Evolutionary conservation across 371 early-diverging fungal species (phyloP).

Genomic region (Mucor plumbeus): DNA sequence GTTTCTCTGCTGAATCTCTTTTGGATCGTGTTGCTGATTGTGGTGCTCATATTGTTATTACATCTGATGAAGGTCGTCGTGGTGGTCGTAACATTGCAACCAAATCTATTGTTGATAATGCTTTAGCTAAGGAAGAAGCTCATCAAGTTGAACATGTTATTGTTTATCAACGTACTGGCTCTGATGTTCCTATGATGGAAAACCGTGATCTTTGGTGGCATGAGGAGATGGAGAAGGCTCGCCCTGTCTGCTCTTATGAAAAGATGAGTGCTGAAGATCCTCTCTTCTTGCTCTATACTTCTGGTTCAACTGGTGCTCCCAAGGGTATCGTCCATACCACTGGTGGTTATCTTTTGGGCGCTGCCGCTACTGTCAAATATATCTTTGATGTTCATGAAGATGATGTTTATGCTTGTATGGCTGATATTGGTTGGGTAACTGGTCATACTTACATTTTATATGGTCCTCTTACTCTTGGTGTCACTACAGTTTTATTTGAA

Average conservation of each 20-base stretch:
- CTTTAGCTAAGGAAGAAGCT: slow-evolving; percentile 63
- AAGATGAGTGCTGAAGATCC: slow-evolving; percentile 92
- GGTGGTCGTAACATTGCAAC: slow-evolving; percentile 90
- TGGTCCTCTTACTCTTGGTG: slow-evolving; percentile 90
- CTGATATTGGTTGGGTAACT: slow-evolving; percentile 85
- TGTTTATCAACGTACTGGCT: slow-evolving; percentile 87
- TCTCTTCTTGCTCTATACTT: slow-evolving; percentile 97
- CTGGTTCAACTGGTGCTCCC: slow-evolving; percentile 96
- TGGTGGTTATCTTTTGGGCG: slow-evolving; percentile 95
- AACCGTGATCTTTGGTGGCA: slow-evolving; percentile 92
- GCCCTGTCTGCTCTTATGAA: slow-evolving; percentile 82
- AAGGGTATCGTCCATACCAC: slow-evolving; percentile 95
- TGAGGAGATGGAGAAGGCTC: slow-evolving; percentile 76
- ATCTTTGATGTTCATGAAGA: slow-evolving; percentile 88
- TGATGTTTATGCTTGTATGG: slow-evolving; percentile 86
- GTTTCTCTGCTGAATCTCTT: slow-evolving; percentile 90
- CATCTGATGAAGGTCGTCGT: slow-evolving; percentile 88
- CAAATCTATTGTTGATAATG: slow-evolving; percentile 93
- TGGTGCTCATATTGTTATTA: slow-evolving; percentile 78
- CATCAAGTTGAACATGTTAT: slow-evolving; percentile 78
- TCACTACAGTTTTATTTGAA: slow-evolving; percentile 93
- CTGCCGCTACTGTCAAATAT: slow-evolving; percentile 87
- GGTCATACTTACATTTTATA: slow-evolving; percentile 91
- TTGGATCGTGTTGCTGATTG: slow-evolving; percentile 85
- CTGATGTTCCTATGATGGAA: slow-evolving; percentile 68